Evolutionary conservation across 176 grass and related monocot species (phyloP).

Genomic region (Oryza meyeriana): DNA sequence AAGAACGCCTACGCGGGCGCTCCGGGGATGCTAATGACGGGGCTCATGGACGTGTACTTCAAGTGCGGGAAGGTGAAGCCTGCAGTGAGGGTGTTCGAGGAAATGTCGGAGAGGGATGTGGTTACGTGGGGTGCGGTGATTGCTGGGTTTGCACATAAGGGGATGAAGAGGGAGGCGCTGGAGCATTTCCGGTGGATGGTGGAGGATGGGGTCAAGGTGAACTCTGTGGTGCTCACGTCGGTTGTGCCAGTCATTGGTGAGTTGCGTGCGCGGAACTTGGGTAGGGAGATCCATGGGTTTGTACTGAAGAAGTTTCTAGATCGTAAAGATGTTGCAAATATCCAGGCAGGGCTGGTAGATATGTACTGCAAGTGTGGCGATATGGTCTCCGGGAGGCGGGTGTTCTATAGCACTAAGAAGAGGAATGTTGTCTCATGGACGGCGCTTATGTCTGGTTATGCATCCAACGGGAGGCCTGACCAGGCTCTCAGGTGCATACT

Average conservation of each 20-base stretch:
- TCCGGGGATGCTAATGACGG: constrained; percentile 61
- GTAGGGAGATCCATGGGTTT: constrained; percentile 75
- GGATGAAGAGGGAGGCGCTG: constrained; percentile 72
- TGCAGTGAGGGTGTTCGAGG: constrained; percentile 80
- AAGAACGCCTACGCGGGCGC: constrained; percentile 68
- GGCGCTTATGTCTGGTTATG: constrained; percentile 83
- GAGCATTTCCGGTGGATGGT: constrained; percentile 82
- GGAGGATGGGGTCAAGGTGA: constrained; percentile 57
- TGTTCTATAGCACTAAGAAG: constrained; percentile 71
- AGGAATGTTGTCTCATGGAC: constrained; percentile 84
- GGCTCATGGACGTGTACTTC: constrained; percentile 86
- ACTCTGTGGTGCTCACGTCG: constrained; percentile 67
- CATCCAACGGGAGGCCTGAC: constrained; percentile 69
- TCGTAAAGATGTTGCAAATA: constrained; percentile 50
- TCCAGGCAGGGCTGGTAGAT: constrained; percentile 70
- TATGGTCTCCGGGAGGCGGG: constrained; percentile 63
- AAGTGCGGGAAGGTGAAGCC: constrained; percentile 71
- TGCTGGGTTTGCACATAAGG: constrained; percentile 70
- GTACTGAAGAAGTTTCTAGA: constrained; percentile 65
- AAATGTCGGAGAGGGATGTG: constrained; percentile 78
- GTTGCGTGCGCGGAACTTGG: constrained; percentile 50
- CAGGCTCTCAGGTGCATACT: constrained; percentile 72
- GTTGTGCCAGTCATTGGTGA: constrained; percentile 70
- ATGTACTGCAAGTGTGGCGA: constrained; percentile 96
- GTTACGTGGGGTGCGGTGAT: constrained; percentile 75